Percentiles rank a stretch among this genome's conserved stretches.
These are phyloP conservation scores for Exophiala aquamarina DNA, from an alignment of 2,329 filamentous ascomycete genomes.

Conservation along the genomic window DNA sequence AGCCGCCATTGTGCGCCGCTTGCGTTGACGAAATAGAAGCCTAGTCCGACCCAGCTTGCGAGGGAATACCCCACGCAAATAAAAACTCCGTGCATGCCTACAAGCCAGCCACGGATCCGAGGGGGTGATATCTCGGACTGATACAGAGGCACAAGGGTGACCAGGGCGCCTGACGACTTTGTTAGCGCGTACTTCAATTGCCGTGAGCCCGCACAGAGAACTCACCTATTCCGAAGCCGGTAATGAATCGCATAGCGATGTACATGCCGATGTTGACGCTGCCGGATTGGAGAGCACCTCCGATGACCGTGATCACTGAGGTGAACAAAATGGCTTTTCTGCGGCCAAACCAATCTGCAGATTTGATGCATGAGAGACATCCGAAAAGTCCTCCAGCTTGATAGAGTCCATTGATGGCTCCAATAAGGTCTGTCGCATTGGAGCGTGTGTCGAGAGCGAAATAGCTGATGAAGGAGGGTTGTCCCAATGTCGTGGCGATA, in stretches of 20 bases:
- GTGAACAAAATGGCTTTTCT: conserved; percentile 37
- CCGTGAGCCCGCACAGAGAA: neutral
- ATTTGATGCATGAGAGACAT: neutral
- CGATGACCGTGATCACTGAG: conserved; percentile 35
- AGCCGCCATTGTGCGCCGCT: conserved; percentile 4
- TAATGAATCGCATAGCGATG: conserved; percentile 39
- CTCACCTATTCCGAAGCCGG: conserved; percentile 38
- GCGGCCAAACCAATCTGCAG: conserved; percentile 33
- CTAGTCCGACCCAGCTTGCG: conserved; percentile 4
- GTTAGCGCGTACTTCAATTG: neutral
- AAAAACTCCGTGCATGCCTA: conserved; percentile 2
- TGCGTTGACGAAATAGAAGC: conserved; percentile 8
- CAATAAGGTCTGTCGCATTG: conserved; percentile 43
- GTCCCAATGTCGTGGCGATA: conserved; percentile 32
- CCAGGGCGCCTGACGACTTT: neutral
- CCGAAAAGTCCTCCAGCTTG: conserved; percentile 42
- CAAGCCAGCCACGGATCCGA: conserved; percentile 38
- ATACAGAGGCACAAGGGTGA: conserved; percentile 40
- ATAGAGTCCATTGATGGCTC: conserved; percentile 45
- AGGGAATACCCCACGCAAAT: conserved; percentile 2
- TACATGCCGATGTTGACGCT: conserved; percentile 8
- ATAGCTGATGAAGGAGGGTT: conserved; percentile 45
- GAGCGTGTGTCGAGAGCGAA: conserved; percentile 38
- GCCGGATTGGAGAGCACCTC: conserved; percentile 37
- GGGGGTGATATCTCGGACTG: conserved; percentile 44